Evolutionary conservation across 352 stramenopile genomes (phyloP), one percentile per base, ranked within the genome.

Genomic region (Sclerospora graminicola): DNA sequence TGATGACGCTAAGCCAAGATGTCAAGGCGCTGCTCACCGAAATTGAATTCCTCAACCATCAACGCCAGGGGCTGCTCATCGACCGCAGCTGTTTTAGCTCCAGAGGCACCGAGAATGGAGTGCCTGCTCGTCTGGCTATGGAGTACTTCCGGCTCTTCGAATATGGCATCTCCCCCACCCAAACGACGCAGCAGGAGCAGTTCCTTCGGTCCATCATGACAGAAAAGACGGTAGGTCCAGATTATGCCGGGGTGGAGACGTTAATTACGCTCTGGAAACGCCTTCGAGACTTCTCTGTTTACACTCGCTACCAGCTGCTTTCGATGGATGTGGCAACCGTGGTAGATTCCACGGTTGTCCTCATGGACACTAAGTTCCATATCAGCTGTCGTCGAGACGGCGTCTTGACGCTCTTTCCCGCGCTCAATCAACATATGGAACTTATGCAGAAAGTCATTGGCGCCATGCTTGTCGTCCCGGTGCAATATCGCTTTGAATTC

Each of bases 81-180:
- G 28, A 54, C 1, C 38, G 38, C 43, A 70, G 66, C 43, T 67
- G 63, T 16, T 77, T 78, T 38, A 30, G 19, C 15, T 54, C 51
- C 11, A 48, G 63, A 15, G 54, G 56, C 10, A 62, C 56, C 23
- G 20, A 40, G 14, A 36, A 28, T 1, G 71, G 69, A 0, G 45
- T 56, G 6, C 68, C 70, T 0, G 57, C 50, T 18, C 53, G 66
- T 24, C 32, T 74, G 1, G 60, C 58, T 16, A 58, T 61, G 36
- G 71, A 83, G 36, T 84, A 82, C 39, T 70, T 84, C 35, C 54
- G 56, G 1, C 35, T 74, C 21, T 84, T 79, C 39, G 56, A 80
- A 50, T 57, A 65, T 30, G 71, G 74, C 14, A 66, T 66, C 20
- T 64, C 52, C 9, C 14, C 40, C 27, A 26, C 41, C n/a, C 36